Evolutionary conservation across 371 early-diverging fungal genomes (phyloP), one percentile per base, ranked within the genome.

Genomic region (Fennellomyces sp.): DNA sequence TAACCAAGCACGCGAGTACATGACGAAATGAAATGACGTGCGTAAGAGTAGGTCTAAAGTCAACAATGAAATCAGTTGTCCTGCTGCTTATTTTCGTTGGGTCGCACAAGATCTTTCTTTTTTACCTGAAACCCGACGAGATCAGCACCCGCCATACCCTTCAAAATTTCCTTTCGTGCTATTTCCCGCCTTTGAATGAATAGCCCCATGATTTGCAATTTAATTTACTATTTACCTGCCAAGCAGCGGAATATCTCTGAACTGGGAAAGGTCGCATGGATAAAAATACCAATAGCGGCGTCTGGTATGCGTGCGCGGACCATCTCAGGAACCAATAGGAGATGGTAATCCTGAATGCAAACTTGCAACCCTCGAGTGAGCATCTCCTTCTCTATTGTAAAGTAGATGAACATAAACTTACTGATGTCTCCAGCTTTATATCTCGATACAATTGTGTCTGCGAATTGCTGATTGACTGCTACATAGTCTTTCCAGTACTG

Each of bases 341-440:
- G 72, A 76, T 99, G 99, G 71, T 99, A 99, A 81, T 99, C 99
- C 68, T 99, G 97, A 58, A 99, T 89, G 96, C 97, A 99, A 47
- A 99, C 89, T 83, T 33, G 8, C 33, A 33, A 33, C 5, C 2
- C 27, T 23, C 5, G 13, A 12, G 49, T 26, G 15, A 23, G 25
- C 13, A n/a, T n/a, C n/a, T n/a, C n/a, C n/a, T n/a, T n/a, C n/a
- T n/a, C n/a, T n/a, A n/a, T 31, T 30, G 36, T 3, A 12, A 15
- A 7, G 5, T 1, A 19, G 49, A 21, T 13, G 29, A 19, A 59
- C 5, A 56, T 12, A 33, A 28, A 82, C 76, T 81, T 85, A 84
- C 93, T 89, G 41, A 92, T 83, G 72, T 98, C 99, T 23, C 90
- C 94, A 6, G 84, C 81, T 42, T 85, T 72, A 60, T 93, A 92